Conservation (phyloP, 345 rosid genomes). For the Mallotus nudiflorus region DNA sequence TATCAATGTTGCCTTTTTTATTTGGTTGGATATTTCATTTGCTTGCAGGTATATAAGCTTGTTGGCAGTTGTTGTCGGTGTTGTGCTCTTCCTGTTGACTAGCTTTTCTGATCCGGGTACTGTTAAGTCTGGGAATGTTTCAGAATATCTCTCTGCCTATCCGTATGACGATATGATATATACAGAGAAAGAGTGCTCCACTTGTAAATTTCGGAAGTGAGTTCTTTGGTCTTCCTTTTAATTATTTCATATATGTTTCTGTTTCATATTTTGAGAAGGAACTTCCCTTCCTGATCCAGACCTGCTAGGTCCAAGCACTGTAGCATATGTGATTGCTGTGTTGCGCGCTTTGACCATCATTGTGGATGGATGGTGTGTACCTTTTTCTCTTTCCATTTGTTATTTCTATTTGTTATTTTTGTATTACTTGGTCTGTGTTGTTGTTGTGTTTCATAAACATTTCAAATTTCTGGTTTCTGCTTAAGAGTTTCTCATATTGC, state of each 20-base stretch:
- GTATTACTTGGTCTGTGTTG: not conserved
- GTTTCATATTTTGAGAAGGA: not conserved
- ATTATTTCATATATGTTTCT: not conserved
- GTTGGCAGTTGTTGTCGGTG: constrained; percentile 66
- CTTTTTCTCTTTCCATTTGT: no score
- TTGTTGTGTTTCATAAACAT: not conserved
- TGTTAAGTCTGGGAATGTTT: constrained; percentile 65
- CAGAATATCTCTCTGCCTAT: constrained; percentile 63
- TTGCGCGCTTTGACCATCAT: constrained; percentile 96
- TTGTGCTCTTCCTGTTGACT: constrained; percentile 67
- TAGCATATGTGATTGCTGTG: constrained; percentile 86
- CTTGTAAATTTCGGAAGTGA: constrained; percentile 84
- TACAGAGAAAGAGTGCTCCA: constrained; percentile 74
- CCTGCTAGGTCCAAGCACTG: constrained; percentile 99
- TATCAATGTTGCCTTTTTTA: no score
- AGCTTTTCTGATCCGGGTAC: constrained; percentile 95
- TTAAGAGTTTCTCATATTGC: constrained; percentile 31
- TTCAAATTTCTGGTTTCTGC: not conserved
- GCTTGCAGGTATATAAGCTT: constrained; percentile 69
- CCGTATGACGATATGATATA: constrained; percentile 78
- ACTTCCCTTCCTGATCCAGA: constrained; percentile 40
- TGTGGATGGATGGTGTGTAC: constrained; percentile 96
- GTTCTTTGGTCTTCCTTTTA: constrained; percentile 24
- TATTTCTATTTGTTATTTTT: constrained; percentile 2
- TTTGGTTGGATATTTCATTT: constrained; percentile 13